These are phyloP conservation scores for Aurantiochytrium sp. DNA, from an alignment of 108 stramenopile genomes.

Conservation along the genomic window DNA sequence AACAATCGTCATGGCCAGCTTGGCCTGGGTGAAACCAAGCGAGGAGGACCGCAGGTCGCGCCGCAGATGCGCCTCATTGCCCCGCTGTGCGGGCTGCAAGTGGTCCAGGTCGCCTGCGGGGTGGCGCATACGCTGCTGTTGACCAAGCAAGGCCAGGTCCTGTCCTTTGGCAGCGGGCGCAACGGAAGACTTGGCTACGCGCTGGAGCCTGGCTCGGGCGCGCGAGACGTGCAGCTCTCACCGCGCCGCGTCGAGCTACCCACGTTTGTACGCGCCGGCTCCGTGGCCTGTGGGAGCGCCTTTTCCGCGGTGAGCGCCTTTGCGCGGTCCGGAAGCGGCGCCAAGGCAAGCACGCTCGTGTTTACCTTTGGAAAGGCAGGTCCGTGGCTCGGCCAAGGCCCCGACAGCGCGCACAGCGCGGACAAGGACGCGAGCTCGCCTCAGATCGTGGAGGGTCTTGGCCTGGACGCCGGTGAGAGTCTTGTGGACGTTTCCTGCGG, in stretches of 20 bases:
- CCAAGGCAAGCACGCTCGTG: no score
- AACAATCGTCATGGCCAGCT: constrained; percentile 4
- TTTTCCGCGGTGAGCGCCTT: background rate
- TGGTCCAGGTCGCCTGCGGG: constrained; percentile 8
- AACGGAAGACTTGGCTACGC: constrained; percentile 2
- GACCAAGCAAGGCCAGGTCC: background rate
- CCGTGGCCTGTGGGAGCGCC: background rate
- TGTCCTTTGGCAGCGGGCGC: background rate
- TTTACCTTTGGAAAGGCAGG: background rate
- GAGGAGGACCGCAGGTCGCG: background rate
- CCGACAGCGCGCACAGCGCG: background rate
- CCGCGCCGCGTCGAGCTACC: background rate
- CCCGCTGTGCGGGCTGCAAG: background rate
- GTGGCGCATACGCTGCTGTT: background rate
- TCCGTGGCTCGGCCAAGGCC: background rate
- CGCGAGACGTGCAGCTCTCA: background rate
- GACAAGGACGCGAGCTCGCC: background rate
- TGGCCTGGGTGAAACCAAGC: background rate
- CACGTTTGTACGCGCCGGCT: background rate
- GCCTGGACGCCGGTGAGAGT: background rate
- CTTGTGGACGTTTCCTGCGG: background rate
- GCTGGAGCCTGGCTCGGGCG: background rate
- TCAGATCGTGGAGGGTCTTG: background rate
- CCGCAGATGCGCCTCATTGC: background rate
- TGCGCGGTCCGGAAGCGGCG: no score